Conservation (phyloP, 2,329 filamentous ascomycete genomes). For the Diaporthe sp. region DNA sequence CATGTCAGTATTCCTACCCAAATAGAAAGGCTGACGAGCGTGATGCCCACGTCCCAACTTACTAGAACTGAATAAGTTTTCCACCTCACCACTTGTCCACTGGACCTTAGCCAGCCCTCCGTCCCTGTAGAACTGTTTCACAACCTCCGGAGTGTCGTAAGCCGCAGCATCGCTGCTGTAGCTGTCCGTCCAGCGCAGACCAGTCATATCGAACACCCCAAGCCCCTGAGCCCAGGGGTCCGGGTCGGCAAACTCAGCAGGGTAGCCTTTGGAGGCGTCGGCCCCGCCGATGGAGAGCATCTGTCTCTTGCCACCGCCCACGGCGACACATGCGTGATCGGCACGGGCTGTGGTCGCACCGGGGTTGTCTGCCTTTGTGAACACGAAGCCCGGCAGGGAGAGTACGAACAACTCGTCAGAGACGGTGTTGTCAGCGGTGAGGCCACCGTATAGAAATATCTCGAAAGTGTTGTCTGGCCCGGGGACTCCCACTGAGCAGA, state of each 20-base stretch:
- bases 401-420: constrained; percentile 48
- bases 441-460: constrained; percentile 51
- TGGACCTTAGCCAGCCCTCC: not conserved
- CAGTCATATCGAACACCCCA: constrained; percentile 52
- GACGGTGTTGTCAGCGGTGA: constrained; percentile 37
- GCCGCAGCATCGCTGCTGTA: not conserved
- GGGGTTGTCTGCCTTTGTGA: constrained; percentile 43
- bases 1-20: not conserved
- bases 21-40: not conserved
- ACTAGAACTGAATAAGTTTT: not conserved
- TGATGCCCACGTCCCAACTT: not conserved
- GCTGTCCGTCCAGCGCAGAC: constrained; percentile 44
- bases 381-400: constrained; percentile 50
- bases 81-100: constrained; percentile 3
- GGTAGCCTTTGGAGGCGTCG: constrained; percentile 40
- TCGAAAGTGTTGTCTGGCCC: constrained; percentile 49
- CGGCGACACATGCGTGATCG: constrained; percentile 48
- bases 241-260: constrained; percentile 38
- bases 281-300: constrained; percentile 52
- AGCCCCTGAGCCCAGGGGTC: constrained; percentile 50
- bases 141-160: not conserved
- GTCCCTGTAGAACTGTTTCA: constrained; percentile 8
- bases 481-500: constrained; percentile 47
- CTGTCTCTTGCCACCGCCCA: constrained; percentile 47
- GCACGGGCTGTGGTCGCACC: constrained; percentile 39